Conservation (phyloP, 2,329 filamentous ascomycete genomes). For the Pseudogymnoascus verrucosus region DNA sequence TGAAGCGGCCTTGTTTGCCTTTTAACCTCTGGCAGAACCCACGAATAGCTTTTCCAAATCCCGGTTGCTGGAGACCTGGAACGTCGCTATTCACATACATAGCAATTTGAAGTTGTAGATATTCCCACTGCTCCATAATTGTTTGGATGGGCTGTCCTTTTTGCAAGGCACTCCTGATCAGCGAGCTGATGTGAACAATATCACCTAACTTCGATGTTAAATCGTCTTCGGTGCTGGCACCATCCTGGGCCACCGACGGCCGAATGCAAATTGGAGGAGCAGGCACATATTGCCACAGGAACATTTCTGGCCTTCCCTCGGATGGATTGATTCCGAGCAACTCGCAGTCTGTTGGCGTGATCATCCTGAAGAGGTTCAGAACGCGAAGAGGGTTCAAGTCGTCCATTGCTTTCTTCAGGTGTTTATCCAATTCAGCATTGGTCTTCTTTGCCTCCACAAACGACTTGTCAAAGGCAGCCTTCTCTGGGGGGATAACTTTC, state of each 20-base stretch:
- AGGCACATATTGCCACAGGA: constrained; percentile 93
- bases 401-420: constrained; percentile 85
- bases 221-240: constrained; percentile 90
- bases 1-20: constrained; percentile 94
- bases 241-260: constrained; percentile 88
- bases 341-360: constrained; percentile 80
- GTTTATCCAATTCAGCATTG: constrained; percentile 80
- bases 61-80: constrained; percentile 81
- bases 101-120: constrained; percentile 86
- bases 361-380: constrained; percentile 83
- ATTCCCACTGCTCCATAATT: constrained; percentile 98
- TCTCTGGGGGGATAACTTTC: constrained; percentile 74
- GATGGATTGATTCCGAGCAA: constrained; percentile 79
- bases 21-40: constrained; percentile 94
- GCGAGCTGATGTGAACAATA: constrained; percentile 84
- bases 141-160: constrained; percentile 80
- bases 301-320: constrained; percentile 89
- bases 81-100: constrained; percentile 98
- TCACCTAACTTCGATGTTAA: constrained; percentile 95
- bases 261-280: constrained; percentile 91
- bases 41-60: constrained; percentile 79
- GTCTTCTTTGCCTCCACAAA: constrained; percentile 71
- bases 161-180: constrained; percentile 73
- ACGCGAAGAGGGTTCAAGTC: constrained; percentile 86
- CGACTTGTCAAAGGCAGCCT: constrained; percentile 76